Evolutionary conservation across 2,329 filamentous ascomycete species (phyloP), one percentile per base, ranked within the genome.

Genomic region (Pochonia chlamydosporia): DNA sequence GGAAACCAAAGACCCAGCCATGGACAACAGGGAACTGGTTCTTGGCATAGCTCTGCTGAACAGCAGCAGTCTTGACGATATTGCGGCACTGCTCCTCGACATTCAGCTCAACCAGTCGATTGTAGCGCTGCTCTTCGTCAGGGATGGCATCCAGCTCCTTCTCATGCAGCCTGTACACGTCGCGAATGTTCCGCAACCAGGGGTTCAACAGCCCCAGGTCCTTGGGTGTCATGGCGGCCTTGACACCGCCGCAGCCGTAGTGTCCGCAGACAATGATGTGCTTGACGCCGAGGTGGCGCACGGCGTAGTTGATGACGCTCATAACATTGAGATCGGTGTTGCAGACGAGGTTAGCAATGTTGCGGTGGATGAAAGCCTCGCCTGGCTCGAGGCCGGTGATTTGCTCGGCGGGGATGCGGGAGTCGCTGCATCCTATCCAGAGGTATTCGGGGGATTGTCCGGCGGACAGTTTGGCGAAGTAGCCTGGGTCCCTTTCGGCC

Each of bases 361-460:
- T 96, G 68, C 91, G 87, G 75, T 95, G 89, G 56, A 95, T 85
- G 67, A 96, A 96, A 59, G 92, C 85, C 68, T 96, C 89, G 56
- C 90, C 90, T n/a, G 90, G 88, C 61, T 86, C 76, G 48, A 92
- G 79, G 55, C 87, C 85, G 40, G 89, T 82, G 64, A 96, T 83
- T 61, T 87, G 87, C 61, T 91, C 92, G 59, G 92, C 90, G n/a
- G 91, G 91, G 63, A 92, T 88, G 55, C 91, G 87, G 35, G 84
- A 89, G 74, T 96, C 90, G 67, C 85, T 85, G 76, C 90, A 96
- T 42, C 91, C 90, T 61, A 96, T 88, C 88, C 89, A 96, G 46
- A 88, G 77, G 65, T 87, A 87, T 59, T 87, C 82, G 47, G 84
- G 84, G 14, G 68, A 69, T 68, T 88, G 84, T 40, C 84, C 84